phyloP scores from a whole-genome alignment of 345 rosid genomes.

The Garcia nutans region DNA sequence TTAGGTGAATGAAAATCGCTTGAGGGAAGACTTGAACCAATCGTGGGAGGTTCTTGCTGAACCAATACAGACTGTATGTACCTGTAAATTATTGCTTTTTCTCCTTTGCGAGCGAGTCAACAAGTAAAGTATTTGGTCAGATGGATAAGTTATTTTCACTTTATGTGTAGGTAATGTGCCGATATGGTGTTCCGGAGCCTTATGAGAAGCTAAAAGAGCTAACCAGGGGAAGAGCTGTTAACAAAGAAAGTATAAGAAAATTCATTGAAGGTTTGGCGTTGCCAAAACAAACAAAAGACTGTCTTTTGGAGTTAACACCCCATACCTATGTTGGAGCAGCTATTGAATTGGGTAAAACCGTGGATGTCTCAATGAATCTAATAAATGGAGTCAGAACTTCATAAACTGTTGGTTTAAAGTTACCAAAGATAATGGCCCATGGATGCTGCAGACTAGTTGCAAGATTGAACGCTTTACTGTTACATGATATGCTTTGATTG shows the following conservation, averaged over 20 bases:
- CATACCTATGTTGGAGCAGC: slow-evolving; percentile 82
- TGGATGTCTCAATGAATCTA: slow-evolving; percentile 40
- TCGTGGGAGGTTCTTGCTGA: slow-evolving; percentile 98
- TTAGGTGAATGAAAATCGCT: slow-evolving; percentile 76
- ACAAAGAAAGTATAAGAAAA: slow-evolving; percentile 63
- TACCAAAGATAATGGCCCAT: background rate
- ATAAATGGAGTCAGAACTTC: slow-evolving; percentile 28
- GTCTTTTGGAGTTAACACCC: slow-evolving; percentile 68
- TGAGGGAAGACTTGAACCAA: slow-evolving; percentile 75
- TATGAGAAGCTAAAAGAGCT: slow-evolving; percentile 91
- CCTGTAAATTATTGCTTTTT: slow-evolving; percentile 14
- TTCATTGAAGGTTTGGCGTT: slow-evolving; percentile 67
- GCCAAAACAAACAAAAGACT: slow-evolving; percentile 63
- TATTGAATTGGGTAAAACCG: slow-evolving; percentile 53
- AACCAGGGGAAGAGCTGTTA: slow-evolving; percentile 86
- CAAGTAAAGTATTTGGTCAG: background rate
- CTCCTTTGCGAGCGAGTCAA: background rate
- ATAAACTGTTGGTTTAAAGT: slow-evolving; percentile 18
- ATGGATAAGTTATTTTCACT: background rate
- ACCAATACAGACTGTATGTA: slow-evolving; percentile 81
- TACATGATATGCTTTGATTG: background rate
- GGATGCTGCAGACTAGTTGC: background rate
- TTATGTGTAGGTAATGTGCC: slow-evolving; percentile 71
- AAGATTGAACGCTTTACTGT: background rate
- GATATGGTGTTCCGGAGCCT: slow-evolving; percentile 90